These are phyloP conservation scores for Ammopiptanthus mongolicus DNA, from an alignment of 306 rosid species.

Conservation along the genomic window DNA sequence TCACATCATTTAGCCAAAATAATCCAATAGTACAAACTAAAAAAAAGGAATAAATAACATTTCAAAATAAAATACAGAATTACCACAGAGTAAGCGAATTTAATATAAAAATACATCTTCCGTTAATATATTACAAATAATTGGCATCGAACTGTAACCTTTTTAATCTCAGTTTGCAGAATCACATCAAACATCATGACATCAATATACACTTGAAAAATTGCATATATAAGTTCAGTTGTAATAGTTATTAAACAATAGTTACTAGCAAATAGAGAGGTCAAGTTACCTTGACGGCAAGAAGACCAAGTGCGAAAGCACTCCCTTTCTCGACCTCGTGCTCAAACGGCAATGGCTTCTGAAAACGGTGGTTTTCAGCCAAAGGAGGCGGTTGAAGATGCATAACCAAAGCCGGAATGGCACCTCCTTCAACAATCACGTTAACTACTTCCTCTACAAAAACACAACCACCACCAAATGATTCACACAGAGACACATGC, in stretches of 20 bases:
- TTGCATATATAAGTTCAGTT: neutral
- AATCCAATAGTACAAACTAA: neutral
- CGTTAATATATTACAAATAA: neutral
- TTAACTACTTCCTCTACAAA: constrained; percentile 71
- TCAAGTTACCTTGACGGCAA: constrained; percentile 72
- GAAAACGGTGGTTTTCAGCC: constrained; percentile 35
- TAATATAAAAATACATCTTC: neutral
- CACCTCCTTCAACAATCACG: constrained; percentile 88
- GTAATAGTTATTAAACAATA: neutral
- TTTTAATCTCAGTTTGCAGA: neutral
- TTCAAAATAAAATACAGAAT: neutral
- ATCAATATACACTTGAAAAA: neutral
- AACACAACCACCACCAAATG: neutral
- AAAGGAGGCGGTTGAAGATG: constrained; percentile 68
- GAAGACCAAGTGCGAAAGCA: constrained; percentile 86
- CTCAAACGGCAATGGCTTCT: constrained; percentile 62
- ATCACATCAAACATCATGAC: constrained; percentile 1
- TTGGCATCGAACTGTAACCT: neutral
- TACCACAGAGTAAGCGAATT: neutral
- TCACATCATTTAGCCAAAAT: neutral
- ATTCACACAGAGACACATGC: neutral
- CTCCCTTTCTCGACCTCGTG: constrained; percentile 93
- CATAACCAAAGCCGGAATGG: constrained; percentile 71
- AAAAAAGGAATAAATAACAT: neutral
- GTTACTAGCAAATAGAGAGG: neutral